Evolutionary conservation across 768 basidiomycete species (phyloP).

Genomic region (Serpula lacrymans): DNA sequence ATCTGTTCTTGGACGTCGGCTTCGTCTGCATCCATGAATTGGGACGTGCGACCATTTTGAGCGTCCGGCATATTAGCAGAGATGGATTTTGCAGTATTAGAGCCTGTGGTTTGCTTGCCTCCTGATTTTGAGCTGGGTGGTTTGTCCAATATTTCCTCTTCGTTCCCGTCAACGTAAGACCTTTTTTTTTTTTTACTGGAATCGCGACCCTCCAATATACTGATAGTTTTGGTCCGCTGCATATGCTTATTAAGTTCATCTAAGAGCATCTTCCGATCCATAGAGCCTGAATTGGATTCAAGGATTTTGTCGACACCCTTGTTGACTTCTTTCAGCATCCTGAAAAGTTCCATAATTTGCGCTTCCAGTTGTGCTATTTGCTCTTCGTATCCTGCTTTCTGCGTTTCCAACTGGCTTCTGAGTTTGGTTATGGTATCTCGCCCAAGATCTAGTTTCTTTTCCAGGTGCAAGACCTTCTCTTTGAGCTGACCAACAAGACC

Average conservation of each 20-base stretch:
- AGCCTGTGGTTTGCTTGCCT: conserved; percentile 26
- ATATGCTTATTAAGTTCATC: conserved; percentile 77
- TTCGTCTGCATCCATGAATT: conserved; percentile 90
- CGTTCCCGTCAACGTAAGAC: conserved; percentile 28
- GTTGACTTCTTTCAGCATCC: conserved; percentile 86
- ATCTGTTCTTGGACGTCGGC: conserved; percentile 82
- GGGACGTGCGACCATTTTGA: conserved; percentile 61
- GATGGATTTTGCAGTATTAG: conserved; percentile 24
- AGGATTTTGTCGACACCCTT: conserved; percentile 73
- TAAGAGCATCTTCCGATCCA: conserved; percentile 82
- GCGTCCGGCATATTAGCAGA: conserved; percentile 36
- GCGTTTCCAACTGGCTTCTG: conserved; percentile 72
- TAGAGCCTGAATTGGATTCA: conserved; percentile 52
- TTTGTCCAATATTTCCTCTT: conserved; percentile 31
- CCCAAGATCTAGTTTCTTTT: conserved; percentile 75
- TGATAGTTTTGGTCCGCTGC: conserved; percentile 80
- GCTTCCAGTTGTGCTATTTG: conserved; percentile 84
- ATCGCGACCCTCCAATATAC: conserved; percentile 75
- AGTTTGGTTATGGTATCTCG: conserved; percentile 75
- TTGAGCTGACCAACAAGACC: conserved; percentile 86
- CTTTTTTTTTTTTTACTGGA: conserved; percentile 20
- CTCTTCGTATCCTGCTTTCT: conserved; percentile 80
- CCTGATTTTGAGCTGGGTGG: conserved; percentile 43
- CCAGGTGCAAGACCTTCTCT: conserved; percentile 59
- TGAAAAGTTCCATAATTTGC: conserved; percentile 91